Percentiles rank a stretch among this genome's conserved stretches.
phyloP scores from a whole-genome alignment of 352 stramenopile species.

The Globisporangium barbulae region DNA sequence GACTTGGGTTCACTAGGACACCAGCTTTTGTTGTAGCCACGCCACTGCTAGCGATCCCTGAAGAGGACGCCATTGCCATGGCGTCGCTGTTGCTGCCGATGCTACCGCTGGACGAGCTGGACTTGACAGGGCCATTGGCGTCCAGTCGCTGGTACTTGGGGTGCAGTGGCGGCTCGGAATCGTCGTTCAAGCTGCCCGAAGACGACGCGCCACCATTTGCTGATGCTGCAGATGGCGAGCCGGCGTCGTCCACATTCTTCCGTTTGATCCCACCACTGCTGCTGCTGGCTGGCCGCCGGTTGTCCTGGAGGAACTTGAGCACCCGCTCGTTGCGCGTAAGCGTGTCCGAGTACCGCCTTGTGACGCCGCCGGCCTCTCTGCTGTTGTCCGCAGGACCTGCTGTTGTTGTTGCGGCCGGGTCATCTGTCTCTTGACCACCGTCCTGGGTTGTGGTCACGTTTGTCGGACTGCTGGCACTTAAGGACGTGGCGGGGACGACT shows the following conservation, averaged over 20 bases:
- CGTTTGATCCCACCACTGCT: slow-evolving; percentile 33
- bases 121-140: slow-evolving; percentile 32
- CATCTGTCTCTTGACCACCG: neutral
- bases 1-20: neutral
- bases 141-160: slow-evolving; percentile 53
- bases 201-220: slow-evolving; percentile 14
- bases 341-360: slow-evolving; percentile 35
- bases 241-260: slow-evolving; percentile 39
- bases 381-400: neutral
- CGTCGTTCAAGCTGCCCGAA: slow-evolving; percentile 19
- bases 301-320: slow-evolving; percentile 47
- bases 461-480: neutral
- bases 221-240: neutral
- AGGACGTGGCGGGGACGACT: slow-evolving; percentile 22
- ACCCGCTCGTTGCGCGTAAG: slow-evolving; percentile 55
- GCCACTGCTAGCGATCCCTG: neutral
- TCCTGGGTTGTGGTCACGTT: neutral
- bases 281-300: slow-evolving; percentile 7
- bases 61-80: slow-evolving; percentile 21
- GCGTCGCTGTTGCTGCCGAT: slow-evolving; percentile 39
- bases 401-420: slow-evolving; percentile 1
- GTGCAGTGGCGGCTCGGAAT: slow-evolving; percentile 28
- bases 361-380: slow-evolving; percentile 2
- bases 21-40: slow-evolving; percentile 26
- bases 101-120: slow-evolving; percentile 42